Evolutionary conservation across 192 early-diverging fungal species (phyloP), one percentile per base, ranked within the genome.

Genomic region (Entomortierella beljakovae): DNA sequence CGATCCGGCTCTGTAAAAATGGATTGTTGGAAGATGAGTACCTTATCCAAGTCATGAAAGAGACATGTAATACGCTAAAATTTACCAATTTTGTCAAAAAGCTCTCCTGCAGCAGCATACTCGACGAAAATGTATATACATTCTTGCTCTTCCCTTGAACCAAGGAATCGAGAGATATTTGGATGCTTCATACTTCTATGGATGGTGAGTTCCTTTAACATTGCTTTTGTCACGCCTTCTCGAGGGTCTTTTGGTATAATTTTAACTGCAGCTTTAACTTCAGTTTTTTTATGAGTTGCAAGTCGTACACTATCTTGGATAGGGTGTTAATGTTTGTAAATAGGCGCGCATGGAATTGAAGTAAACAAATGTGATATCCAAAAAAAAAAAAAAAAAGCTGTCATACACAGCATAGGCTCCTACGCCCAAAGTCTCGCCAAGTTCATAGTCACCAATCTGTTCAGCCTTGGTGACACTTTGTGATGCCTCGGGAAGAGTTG

Each of bases 21-120:
- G 3, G 25, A 22, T 43, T 28, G 33, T 25, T 29, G 58, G 15
- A 6, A 8, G 37, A 8, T 38, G 13, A 40, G 13, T 13, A 40
- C 13, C 13, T 40, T 26, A 22, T 33, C 22, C 50, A 7, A 32
- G 6, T 49, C 68, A 56, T 1, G 22, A 15, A 43, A 18, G 8
- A 42, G 34, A 18, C 3, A 38, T 6, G 16, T 46, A 28, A 15
- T 46, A n/a, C 20, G 33, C 32, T 29, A 28, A 2, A 0, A 55
- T 35, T 31, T 67, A 90, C 89, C 89, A 28, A 93, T 93, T 37
- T 85, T 81, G 68, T 93, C 91, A 74, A 93, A 93, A 43, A 93
- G 61, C 64, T 93, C 92, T 33, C 92, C 92, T 15, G 80, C 88
- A 8, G 84, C 87, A 1, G 89, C 90, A 60, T 87, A 91, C 60